Percentiles rank a stretch among this genome's conserved stretches.
phyloP scores from a whole-genome alignment of 306 rosid species.

The Vigna trinervia region DNA sequence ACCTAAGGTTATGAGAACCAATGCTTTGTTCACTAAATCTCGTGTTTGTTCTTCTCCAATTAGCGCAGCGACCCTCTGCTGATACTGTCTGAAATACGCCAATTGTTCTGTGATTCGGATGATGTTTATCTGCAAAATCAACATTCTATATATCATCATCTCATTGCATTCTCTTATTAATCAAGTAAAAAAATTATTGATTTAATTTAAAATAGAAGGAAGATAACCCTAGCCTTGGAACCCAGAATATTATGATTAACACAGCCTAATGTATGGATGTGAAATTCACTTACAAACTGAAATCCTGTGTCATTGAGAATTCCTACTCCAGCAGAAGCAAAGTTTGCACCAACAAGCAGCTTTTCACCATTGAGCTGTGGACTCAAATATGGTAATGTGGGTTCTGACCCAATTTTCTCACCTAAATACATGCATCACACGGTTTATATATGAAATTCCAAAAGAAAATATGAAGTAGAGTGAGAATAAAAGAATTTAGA shows the following conservation, averaged over 20 bases:
- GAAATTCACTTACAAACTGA: constrained; percentile 62
- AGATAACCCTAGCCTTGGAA: too few relatives aligned
- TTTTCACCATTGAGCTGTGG: constrained; percentile 60
- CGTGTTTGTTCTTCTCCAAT: constrained; percentile 54
- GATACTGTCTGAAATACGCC: constrained; percentile 64
- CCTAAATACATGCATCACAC: constrained; percentile 45
- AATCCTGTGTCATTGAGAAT: constrained; percentile 84
- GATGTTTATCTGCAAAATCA: constrained; percentile 60
- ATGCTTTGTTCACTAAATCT: constrained; percentile 59
- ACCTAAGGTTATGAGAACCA: constrained; percentile 73
- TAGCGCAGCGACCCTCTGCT: constrained; percentile 55
- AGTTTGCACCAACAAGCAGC: constrained; percentile 77
- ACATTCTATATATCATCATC: too few relatives aligned
- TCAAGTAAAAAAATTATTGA: neutral
- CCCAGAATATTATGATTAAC: too few relatives aligned
- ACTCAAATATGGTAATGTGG: constrained; percentile 79
- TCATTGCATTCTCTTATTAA: neutral
- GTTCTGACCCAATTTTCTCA: constrained; percentile 67
- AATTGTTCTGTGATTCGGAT: constrained; percentile 61
- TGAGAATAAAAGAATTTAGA: too few relatives aligned
- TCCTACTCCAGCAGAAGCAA: constrained; percentile 88
- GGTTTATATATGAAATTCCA: too few relatives aligned
- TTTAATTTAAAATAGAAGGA: too few relatives aligned
- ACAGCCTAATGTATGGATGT: too few relatives aligned
- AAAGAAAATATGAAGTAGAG: too few relatives aligned